A percentile compares a stretch with the other conserved stretches of the same genome.
phyloP scores from a whole-genome alignment of 768 basidiomycete species.

The Naganishia antarctica region DNA sequence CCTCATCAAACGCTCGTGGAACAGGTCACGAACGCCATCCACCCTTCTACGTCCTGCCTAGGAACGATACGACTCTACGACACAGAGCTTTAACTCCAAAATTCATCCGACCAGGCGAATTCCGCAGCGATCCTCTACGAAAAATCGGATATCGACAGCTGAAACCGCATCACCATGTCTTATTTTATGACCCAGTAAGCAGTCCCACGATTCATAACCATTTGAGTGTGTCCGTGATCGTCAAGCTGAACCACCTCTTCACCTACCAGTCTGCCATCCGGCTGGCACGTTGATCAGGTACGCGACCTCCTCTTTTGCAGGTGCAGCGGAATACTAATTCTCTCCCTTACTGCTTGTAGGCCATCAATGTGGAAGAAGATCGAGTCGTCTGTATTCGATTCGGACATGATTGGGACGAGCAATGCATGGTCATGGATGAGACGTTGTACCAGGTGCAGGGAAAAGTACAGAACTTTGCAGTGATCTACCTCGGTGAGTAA shows the following conservation, averaged over 20 bases:
- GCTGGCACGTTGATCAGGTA: slow-evolving; percentile 90
- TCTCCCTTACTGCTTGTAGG: slow-evolving; percentile 50
- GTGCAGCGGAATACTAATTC: not conserved
- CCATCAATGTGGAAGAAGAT: slow-evolving; percentile 96
- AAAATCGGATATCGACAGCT: not conserved
- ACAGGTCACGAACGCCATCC: no score
- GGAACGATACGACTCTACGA: no score
- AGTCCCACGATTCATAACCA: no score
- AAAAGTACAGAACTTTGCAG: slow-evolving; percentile 97
- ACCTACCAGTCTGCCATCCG: slow-evolving; percentile 41
- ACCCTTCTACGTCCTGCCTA: no score
- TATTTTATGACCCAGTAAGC: slow-evolving; percentile 50
- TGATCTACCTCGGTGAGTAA: slow-evolving; percentile 71
- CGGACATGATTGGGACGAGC: slow-evolving; percentile 84
- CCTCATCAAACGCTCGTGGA: not conserved
- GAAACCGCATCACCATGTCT: slow-evolving; percentile 37
- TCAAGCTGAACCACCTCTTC: no score
- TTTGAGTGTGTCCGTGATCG: no score
- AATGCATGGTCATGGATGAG: slow-evolving; percentile 99
- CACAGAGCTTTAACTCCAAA: no score
- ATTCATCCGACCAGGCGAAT: no score
- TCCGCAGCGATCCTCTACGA: not conserved
- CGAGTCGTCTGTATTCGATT: slow-evolving; percentile 90
- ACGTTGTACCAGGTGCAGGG: slow-evolving; percentile 86
- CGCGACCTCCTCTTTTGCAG: not conserved